phyloP scores from a whole-genome alignment of 2,329 filamentous ascomycete genomes.

The Cladosporium sp. region DNA sequence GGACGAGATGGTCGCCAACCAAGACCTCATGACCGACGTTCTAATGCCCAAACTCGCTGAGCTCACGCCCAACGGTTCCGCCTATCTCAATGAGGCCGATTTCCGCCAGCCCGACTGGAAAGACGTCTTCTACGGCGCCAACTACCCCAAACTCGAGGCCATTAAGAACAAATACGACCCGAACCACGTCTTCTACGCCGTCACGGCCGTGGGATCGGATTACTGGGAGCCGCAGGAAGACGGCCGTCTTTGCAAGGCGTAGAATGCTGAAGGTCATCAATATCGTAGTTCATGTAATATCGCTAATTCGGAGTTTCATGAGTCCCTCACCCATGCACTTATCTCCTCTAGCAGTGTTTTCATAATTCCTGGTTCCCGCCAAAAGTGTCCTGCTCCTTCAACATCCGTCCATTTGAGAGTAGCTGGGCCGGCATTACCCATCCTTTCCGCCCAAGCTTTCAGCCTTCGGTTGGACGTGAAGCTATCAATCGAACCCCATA shows the following conservation, averaged over 20 bases:
- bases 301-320: constrained; percentile 14
- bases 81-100: constrained; percentile 33
- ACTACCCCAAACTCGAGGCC: constrained; percentile 32
- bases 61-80: constrained; percentile 35
- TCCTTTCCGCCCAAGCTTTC: constrained; percentile 57
- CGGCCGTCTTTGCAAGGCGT: constrained; percentile 7
- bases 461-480: constrained; percentile 66
- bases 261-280: too few relatives aligned
- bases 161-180: constrained; percentile 43
- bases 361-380: constrained; percentile 38
- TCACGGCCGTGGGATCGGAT: constrained; percentile 37
- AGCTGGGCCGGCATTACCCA: constrained; percentile 35
- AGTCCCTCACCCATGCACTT: not conserved
- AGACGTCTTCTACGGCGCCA: constrained; percentile 39
- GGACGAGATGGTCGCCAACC: constrained; percentile 33
- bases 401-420: constrained; percentile 42
- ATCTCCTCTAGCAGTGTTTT: constrained; percentile 18
- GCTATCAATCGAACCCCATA: constrained; percentile 71
- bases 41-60: constrained; percentile 36
- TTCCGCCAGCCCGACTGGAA: constrained; percentile 39
- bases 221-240: constrained; percentile 33
- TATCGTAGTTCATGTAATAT: not conserved
- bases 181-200: constrained; percentile 36
- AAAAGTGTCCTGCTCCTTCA: constrained; percentile 48
- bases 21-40: constrained; percentile 37